Base-by-base conservation (phyloP, 2,329 filamentous ascomycete genomes). In the Trichoderma koningii region DNA sequence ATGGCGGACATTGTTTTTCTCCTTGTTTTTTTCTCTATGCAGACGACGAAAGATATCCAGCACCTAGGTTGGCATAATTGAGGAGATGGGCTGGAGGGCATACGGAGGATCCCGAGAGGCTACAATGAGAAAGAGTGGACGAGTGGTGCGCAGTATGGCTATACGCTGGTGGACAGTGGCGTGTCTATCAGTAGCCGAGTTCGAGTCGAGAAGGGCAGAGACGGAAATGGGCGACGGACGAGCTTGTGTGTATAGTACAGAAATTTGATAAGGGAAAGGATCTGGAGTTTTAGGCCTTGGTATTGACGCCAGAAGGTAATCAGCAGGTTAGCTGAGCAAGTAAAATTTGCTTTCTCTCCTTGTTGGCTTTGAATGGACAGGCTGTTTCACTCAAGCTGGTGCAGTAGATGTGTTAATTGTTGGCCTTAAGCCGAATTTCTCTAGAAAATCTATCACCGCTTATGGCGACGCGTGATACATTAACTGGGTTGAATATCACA, bases 281-380 rank as follows among this genome's bases (percentile, higher is more conserved):
- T 63, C 48, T 63, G 64, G 64, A 63, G 64, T 66, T 66, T 55
- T 63, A 47, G 48, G 64, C 57, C 64, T 57, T 65, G 63, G 47
- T 61, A 51, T 61, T 38, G 28, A 53, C 47, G 23, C 63, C 64
- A 66, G 56, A 55, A 41, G 51, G 41, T 38, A 50, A 45, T 38
- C 21, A 17, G 28, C 41, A 30, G 50, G 52, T 50, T 65, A 65
- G 64, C 63, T 19, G 57, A 66, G 42, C 26, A 55, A 57, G 45
- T 61, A 53, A 55, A 55, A 28, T 51, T 51, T 41, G 45, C 30
- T 59, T 65, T 42, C 21, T 63, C 48, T 55, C 17, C 17, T 38
- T 47, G 38, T 63, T 47, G 30, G 41, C 10, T n/a, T 45, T 62
- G 7, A 7, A 21, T 12, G 15, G 3, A 10, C 12, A 38, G 42